Evolutionary conservation across 148 eudicot species (phyloP).

Genomic region (Fagopyrum tataricum): DNA sequence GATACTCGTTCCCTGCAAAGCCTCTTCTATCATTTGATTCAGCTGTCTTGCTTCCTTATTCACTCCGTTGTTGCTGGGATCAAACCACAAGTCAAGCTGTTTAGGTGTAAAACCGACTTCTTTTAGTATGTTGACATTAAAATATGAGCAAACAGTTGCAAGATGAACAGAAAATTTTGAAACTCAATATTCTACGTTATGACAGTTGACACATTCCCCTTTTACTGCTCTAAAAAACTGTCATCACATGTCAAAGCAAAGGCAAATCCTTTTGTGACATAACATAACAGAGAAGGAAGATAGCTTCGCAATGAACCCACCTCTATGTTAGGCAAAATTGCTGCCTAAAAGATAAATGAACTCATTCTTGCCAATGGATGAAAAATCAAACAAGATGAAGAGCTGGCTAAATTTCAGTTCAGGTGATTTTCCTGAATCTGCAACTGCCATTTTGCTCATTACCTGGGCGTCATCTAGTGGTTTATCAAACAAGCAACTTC

Average conservation of each 20-base stretch:
- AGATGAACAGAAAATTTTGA: neutral
- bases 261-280: neutral
- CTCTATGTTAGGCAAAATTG: too few species aligned
- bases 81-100: slow-evolving; percentile 96
- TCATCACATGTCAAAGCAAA: neutral
- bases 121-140: neutral
- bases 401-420: neutral
- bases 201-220: neutral
- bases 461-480: slow-evolving; percentile 79
- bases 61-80: slow-evolving; percentile 77
- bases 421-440: neutral
- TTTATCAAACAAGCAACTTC: slow-evolving; percentile 74
- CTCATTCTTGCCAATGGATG: neutral
- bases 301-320: too few species aligned
- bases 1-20: slow-evolving; percentile 50
- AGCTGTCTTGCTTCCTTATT: slow-evolving; percentile 84
- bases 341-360: neutral
- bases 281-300: too few species aligned
- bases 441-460: neutral
- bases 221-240: neutral
- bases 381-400: neutral
- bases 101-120: slow-evolving; percentile 20
- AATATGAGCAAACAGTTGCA: neutral
- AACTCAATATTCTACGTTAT: neutral
- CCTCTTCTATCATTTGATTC: slow-evolving; percentile 52